Evolutionary conservation across 2,329 filamentous ascomycete genomes (phyloP).

Genomic region (Cladosporium sp.): DNA sequence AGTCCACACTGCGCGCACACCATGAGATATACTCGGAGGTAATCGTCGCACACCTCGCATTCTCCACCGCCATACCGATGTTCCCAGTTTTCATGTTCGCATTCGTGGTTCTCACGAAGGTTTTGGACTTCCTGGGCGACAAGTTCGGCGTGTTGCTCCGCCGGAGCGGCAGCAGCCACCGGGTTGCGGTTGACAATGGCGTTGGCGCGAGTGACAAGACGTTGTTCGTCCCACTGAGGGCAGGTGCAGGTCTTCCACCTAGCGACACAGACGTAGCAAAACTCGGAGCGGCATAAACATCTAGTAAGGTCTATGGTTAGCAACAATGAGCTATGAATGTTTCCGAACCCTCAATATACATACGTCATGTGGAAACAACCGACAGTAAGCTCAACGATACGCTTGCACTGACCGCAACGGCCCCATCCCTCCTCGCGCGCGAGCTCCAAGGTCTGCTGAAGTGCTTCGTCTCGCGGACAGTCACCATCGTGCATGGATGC

Average conservation of each 20-base stretch:
- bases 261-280: constrained; percentile 28
- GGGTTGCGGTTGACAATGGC: constrained; percentile 18
- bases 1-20: constrained; percentile 41
- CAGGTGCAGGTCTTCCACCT: constrained; percentile 28
- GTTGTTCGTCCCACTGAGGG: constrained; percentile 17
- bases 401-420: constrained; percentile 44
- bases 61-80: constrained; percentile 29
- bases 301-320: too few species aligned
- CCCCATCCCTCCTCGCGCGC: constrained; percentile 49
- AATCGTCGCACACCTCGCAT: too few species aligned
- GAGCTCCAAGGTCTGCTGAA: constrained; percentile 39
- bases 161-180: background rate
- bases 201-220: constrained; percentile 16
- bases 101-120: constrained; percentile 39
- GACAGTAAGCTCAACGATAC: constrained; percentile 45
- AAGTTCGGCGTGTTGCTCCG: background rate
- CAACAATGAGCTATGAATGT: too few species aligned
- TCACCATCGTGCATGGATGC: constrained; percentile 40
- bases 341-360: too few species aligned
- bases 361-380: constrained; percentile 53
- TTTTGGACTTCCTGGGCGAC: constrained; percentile 20
- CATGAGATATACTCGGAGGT: too few species aligned
- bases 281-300: constrained; percentile 8
- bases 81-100: constrained; percentile 38
- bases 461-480: constrained; percentile 44